Base-by-base conservation (phyloP, 2,329 filamentous ascomycete species). In the Paecilomyces sp. region DNA sequence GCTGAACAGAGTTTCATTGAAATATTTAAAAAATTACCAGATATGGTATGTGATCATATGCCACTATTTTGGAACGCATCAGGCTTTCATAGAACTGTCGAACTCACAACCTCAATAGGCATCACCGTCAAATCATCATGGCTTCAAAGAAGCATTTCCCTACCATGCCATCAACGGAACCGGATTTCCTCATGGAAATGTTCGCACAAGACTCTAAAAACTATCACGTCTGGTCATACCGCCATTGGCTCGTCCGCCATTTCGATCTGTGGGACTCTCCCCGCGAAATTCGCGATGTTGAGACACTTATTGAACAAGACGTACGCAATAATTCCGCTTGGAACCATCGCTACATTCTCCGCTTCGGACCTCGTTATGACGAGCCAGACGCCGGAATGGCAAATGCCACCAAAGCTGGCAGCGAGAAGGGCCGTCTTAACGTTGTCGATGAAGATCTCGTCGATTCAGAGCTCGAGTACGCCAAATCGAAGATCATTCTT, bases 161-260 rank as follows among this genome's bases (percentile, higher is more conserved):
- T 13, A 79, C 72, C 18, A 81, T 91, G 57, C 85, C 84, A 11
- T 73, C 80, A 3, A 84, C 83, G 3, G 94, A 99, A 77, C 80
- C 83, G 22, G 81, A 81, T 13, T 97, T 97, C 73, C 83, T 97
- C 61, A 83, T 82, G 61, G 76, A 82, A 54, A 97, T 99, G 84
- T 87, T 99, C 58, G 83, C 82, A 50, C 83, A 89, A 67, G 94
- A 99, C 73, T 85, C 89, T 56, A 99, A 99, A 79, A 99, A 99
- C 79, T 97, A 99, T 74, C 94, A 99, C 73, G 94, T 97, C 55
- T 99, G 94, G 94, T 91, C 88, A 58, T 99, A 97, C 78, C 84
- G 94, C 60, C 91, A 96, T 73, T 81, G 88, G 86, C 72, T 88
- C 78, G 80, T 96, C 75, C 82, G 85, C 65, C 78, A 83, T 56